These are phyloP conservation scores for Elaeagnus macrophylla DNA, from an alignment of 306 rosid genomes.

Conservation along the genomic window DNA sequence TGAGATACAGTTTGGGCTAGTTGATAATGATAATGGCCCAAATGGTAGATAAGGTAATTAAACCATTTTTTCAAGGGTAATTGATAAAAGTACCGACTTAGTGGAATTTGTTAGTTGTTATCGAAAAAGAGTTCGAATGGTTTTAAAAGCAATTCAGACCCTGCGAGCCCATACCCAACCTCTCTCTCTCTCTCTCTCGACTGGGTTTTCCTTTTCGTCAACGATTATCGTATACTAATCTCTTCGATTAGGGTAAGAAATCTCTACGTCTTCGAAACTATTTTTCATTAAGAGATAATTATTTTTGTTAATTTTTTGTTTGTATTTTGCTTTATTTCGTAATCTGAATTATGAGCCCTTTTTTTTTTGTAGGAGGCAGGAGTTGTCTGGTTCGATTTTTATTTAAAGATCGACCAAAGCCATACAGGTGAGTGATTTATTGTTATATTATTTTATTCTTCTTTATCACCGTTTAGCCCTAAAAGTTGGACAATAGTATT, in stretches of 20 bases:
- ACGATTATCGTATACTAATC: conserved; percentile 5
- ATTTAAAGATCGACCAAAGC: conserved; percentile 17
- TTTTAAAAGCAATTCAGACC: conserved; percentile 13
- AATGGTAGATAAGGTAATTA: neutral
- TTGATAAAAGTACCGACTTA: conserved; percentile 18
- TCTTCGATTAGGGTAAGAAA: conserved; percentile 21
- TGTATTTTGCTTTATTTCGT: neutral
- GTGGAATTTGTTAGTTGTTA: conserved; percentile 24
- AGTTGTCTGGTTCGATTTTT: conserved; percentile 16
- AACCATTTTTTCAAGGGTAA: neutral
- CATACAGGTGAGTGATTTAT: conserved; percentile 12
- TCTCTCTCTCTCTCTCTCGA: conserved; percentile 1
- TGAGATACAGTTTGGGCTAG: neutral
- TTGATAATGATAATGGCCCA: neutral
- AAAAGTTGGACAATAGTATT: neutral
- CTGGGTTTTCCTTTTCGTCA: neutral
- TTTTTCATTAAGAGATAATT: neutral
- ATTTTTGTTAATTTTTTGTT: neutral
- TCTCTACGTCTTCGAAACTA: neutral
- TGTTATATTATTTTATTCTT: neutral
- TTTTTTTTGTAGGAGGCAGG: neutral
- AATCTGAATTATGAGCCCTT: too few species aligned
- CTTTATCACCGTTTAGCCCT: too few species aligned
- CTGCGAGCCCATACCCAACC: conserved; percentile 4
- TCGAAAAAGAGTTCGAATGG: neutral